Evolutionary conservation across 192 early-diverging fungal species (phyloP).

Genomic region (Backusella tuberculispora): DNA sequence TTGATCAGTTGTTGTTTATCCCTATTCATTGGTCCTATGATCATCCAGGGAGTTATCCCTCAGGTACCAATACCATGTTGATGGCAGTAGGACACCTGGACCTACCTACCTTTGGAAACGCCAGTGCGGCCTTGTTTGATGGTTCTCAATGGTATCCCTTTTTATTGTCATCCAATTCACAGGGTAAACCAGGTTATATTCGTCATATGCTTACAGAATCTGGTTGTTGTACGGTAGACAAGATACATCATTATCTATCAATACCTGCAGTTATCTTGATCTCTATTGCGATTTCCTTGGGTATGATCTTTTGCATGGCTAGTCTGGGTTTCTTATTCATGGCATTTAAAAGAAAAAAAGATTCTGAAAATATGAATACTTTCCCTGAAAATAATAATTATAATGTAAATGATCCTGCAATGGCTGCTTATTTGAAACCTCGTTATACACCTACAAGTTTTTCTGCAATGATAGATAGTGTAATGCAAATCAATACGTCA

Average conservation of each 20-base stretch:
- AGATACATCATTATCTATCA: slow-evolving; percentile 38
- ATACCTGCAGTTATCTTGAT: slow-evolving; percentile 70
- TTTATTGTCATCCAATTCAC: slow-evolving; percentile 37
- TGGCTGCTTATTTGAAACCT: slow-evolving; percentile 20
- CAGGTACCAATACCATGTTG: slow-evolving; percentile 36
- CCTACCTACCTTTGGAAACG: slow-evolving; percentile 42
- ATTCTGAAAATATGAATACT: not conserved
- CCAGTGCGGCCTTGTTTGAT: slow-evolving; percentile 51
- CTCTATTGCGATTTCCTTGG: slow-evolving; percentile 69
- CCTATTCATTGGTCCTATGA: slow-evolving; percentile 13
- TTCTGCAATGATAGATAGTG: slow-evolving; percentile 24
- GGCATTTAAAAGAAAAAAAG: slow-evolving; percentile 27
- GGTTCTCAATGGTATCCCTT: slow-evolving; percentile 51
- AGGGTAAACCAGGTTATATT: slow-evolving; percentile 25
- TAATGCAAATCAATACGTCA: not conserved
- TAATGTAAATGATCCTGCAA: too few species aligned
- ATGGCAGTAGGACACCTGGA: slow-evolving; percentile 48
- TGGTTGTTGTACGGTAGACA: slow-evolving; percentile 5
- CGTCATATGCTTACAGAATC: slow-evolving; percentile 27
- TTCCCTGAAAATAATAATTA: too few species aligned
- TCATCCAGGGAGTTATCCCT: slow-evolving; percentile 1
- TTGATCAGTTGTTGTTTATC: slow-evolving; percentile 22
- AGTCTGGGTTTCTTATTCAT: slow-evolving; percentile 57
- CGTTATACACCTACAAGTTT: not conserved
- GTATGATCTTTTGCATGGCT: slow-evolving; percentile 66